Conservation (phyloP, 2,329 filamentous ascomycete genomes). For the Cladosporium sp. region DNA sequence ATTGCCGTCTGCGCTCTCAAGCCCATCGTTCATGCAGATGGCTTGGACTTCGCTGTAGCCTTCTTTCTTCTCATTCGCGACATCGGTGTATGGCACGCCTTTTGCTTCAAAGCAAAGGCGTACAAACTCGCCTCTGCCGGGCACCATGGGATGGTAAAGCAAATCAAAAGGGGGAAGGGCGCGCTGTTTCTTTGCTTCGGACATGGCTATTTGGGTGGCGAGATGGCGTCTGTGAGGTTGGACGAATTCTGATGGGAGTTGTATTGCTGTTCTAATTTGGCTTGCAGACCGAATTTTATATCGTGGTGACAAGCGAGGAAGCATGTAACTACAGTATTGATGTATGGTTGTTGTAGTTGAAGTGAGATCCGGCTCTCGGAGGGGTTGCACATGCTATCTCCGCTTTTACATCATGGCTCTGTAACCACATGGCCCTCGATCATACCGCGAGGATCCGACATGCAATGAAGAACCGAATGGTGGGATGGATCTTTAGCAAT, state of each 20-base stretch:
- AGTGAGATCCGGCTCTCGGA: background rate
- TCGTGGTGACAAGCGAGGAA: no score
- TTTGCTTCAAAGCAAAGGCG: slow-evolving; percentile 69
- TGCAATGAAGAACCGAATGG: background rate
- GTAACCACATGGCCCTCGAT: background rate
- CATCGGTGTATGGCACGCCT: slow-evolving; percentile 61
- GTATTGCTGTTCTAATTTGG: background rate
- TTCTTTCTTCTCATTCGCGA: slow-evolving; percentile 46
- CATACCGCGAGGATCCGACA: background rate
- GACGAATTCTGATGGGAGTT: background rate
- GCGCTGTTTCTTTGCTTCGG: slow-evolving; percentile 12
- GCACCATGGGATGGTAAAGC: slow-evolving; percentile 67
- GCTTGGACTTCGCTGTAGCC: slow-evolving; percentile 50
- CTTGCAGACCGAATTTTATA: no score
- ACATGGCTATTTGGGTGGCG: slow-evolving; percentile 13
- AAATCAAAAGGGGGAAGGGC: slow-evolving; percentile 31
- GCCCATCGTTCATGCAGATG: slow-evolving; percentile 36
- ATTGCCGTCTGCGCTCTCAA: slow-evolving; percentile 49
- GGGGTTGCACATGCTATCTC: background rate
- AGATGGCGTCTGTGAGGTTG: background rate
- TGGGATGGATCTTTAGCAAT: no score
- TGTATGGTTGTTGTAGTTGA: background rate
- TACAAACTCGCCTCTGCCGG: slow-evolving; percentile 70
- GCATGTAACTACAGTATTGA: no score
- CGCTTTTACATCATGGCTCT: slow-evolving; percentile 12